A percentile compares a stretch with the other conserved stretches of the same genome.
These are phyloP conservation scores for Pouteria glomerata DNA, from an alignment of 148 eudicot species.

Conservation along the genomic window DNA sequence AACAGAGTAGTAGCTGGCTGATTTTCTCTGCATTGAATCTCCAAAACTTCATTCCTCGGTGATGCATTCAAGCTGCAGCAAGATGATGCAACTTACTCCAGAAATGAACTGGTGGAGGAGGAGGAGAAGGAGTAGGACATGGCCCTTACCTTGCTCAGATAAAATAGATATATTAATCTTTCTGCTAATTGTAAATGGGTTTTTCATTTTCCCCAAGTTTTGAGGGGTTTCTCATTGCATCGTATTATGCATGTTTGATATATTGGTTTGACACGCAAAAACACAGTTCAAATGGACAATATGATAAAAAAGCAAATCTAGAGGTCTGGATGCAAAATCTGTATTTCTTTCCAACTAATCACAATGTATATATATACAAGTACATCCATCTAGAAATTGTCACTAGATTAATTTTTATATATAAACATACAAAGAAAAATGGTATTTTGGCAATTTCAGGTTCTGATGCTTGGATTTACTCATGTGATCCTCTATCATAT, in stretches of 20 bases:
- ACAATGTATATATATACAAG: too few species aligned
- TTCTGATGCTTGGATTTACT: constrained; percentile 35
- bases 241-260: background rate
- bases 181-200: background rate
- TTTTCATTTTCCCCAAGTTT: background rate
- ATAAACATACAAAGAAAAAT: too few species aligned
- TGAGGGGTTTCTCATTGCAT: background rate
- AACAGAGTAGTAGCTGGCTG: constrained; percentile 26
- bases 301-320: background rate
- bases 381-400: too few species aligned
- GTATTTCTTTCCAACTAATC: too few species aligned
- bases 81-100: constrained; percentile 8
- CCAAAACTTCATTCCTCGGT: background rate
- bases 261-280: background rate
- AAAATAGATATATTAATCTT: background rate
- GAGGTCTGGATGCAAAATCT: background rate
- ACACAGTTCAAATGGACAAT: background rate
- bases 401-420: too few species aligned
- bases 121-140: background rate
- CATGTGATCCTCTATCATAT: constrained; percentile 48
- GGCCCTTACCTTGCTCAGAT: background rate
- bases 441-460: too few species aligned
- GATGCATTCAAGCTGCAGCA: background rate
- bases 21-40: background rate
- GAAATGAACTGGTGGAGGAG: background rate